Base-by-base conservation (phyloP, 805 yeast species). In the Ogataea pini region DNA sequence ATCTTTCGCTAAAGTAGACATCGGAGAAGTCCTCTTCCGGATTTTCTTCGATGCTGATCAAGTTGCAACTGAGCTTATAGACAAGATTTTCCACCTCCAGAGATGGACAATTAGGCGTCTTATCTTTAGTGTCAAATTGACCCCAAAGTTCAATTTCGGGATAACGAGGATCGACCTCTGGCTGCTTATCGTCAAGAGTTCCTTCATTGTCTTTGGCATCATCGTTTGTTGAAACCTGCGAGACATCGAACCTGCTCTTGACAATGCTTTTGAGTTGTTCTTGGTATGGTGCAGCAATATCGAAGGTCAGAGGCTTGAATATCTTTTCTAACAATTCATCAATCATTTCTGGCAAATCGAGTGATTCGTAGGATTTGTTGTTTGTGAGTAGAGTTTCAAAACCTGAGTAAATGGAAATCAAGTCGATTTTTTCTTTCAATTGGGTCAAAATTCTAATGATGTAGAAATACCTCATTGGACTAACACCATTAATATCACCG, bases 1-100 rank as follows among this genome's bases (percentile, higher is more conserved):
- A 64, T 18, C 50, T 45, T 2, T 43, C 41, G 20, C 53, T 48
- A 32, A 57, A 47, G 33, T 58, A 66, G n/a, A 63, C 57, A 48
- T 64, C 65, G 1, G 66, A 55, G 43, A 56, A 64, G 41, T 63
- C 67, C n/a, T 55, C 59, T 2, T 47, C 51, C 1, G 53, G 50
- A 31, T 43, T 49, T 2, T 47, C 55, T 3, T 46, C 45, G 7
- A 48, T 41, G n/a, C 19, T 39, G 13, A 52, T 42, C 28, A 64
- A 39, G 10, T 49, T 48, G 33, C 49, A 22, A 36, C 59, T 47
- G n/a, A 56, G 38, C 14, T 48, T 44, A 46, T 60, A 58, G 7
- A 64, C 18, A 1, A 60, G 40, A 22, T 50, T 45, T 28, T 59
- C 56, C 12, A 58, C 45, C 18, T 58, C 63, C 20, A 63, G 42